Evolutionary conservation across 805 yeast species (phyloP), one percentile per base, ranked within the genome.

Genomic region (Ogataea nakhonphanomensis): DNA sequence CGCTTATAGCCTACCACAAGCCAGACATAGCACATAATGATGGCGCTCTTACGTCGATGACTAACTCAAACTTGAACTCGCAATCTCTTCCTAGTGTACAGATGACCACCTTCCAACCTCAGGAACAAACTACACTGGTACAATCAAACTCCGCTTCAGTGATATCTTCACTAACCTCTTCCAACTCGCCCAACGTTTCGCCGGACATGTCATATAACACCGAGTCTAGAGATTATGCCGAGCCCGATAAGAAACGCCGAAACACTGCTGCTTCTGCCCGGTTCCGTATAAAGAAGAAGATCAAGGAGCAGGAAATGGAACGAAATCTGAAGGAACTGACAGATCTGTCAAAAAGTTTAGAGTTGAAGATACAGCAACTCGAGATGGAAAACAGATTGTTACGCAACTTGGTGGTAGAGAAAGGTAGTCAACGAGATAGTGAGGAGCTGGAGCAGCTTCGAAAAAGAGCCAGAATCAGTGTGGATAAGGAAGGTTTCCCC

Each of bases 261-360:
- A 90, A 89, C 65, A 89, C 96, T 0, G 96, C 93, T 1, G 98
- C 99, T 1, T 80, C 91, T 14, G 97, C 97, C 4, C 72, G 98
- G 45, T 91, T 91, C 70, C 74, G 99, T 49, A 77, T 88, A 58
- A 88, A 87, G 74, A 89, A 86, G 78, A 90, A 91, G 73, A 57
- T 84, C 65, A 84, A 87, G 61, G 97, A 91, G 65, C 93, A 85
- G 65, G 91, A 90, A 59, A 76, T 91, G 80, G 96, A 90, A 64
- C 70, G 79, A 44, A 78, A 74, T 43, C 74, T 90, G 13, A 76
- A 77, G 51, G 90, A 84, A 44, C 70, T 91, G 52, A 79, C 78
- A 51, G 90, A 84, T 24, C 64, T 76, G 45, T 80, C 90, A 11
- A 65, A 69, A 34, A 67, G 68, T 15, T 70, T 89, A 46, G 95